Evolutionary conservation across 495 filamentous ascomycete genomes (phyloP).

Genomic region (Tuber borchii): DNA sequence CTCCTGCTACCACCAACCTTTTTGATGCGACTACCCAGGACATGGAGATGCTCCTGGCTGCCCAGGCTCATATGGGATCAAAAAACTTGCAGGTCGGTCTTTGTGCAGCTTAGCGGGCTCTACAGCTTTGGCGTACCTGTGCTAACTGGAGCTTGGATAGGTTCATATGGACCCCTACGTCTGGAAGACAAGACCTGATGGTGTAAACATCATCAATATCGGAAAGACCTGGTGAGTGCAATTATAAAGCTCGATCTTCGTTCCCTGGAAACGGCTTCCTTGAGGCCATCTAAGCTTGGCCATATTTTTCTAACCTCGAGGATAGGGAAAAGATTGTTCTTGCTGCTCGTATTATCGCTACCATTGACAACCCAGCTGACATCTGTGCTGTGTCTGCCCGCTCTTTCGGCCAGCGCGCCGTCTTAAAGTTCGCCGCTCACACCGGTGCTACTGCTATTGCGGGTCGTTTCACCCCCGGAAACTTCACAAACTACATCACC

Average conservation of each 20-base stretch:
- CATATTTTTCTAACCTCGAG: conserved; percentile 37
- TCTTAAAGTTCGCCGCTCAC: conserved; percentile 97
- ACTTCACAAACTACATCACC: conserved; percentile 99
- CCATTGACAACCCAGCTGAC: conserved; percentile 98
- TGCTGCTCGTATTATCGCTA: conserved; percentile 94
- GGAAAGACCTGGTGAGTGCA: conserved; percentile 93
- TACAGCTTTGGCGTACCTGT: conserved; percentile 18
- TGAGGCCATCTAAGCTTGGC: conserved; percentile 9
- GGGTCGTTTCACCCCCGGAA: conserved; percentile 98
- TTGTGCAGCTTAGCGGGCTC: conserved; percentile 7
- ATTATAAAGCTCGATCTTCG: conserved; percentile 9
- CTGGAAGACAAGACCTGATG: conserved; percentile 96
- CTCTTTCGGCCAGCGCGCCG: conserved; percentile 97
- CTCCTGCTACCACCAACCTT: conserved; percentile 60
- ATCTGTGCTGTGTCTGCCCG: conserved; percentile 98
- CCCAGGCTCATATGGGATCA: conserved; percentile 92
- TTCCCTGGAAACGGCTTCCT: neutral
- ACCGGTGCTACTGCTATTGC: conserved; percentile 96
- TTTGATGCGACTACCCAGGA: conserved; percentile 70
- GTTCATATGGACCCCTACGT: conserved; percentile 99
- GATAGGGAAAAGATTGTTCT: conserved; percentile 97
- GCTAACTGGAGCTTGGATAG: conserved; percentile 30
- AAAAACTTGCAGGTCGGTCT: conserved; percentile 79
- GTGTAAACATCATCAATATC: conserved; percentile 97
- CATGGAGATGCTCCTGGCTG: conserved; percentile 98